phyloP scores from a whole-genome alignment of 257 asterid genomes.

The Nicotiana tomentosiformis region DNA sequence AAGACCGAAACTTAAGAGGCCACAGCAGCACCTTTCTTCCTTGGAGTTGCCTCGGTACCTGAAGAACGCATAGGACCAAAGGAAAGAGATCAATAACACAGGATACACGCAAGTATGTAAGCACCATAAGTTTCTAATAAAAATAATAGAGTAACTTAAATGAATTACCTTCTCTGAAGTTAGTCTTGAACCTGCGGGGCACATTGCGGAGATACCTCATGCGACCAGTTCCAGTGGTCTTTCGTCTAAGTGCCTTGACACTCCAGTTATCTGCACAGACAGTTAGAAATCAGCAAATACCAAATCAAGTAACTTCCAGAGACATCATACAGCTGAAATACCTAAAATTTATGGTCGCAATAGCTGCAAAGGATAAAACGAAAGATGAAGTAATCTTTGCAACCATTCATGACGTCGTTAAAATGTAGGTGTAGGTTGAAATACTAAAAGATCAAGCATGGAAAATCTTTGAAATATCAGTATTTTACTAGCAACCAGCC shows the following conservation, averaged over 20 bases:
- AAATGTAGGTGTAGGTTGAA: neutral
- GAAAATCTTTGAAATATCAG: neutral
- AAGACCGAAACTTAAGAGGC: neutral
- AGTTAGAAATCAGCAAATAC: neutral
- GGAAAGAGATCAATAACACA: neutral
- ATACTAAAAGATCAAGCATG: neutral
- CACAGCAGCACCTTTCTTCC: neutral
- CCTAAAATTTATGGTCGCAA: neutral
- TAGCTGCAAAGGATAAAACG: neutral
- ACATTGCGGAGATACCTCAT: constrained; percentile 19
- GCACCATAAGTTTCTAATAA: neutral
- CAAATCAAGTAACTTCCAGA: neutral
- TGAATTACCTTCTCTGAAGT: constrained; percentile 16
- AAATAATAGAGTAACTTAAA: neutral
- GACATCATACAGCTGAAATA: neutral
- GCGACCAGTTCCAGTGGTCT: constrained; percentile 20
- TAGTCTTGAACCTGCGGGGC: constrained; percentile 17
- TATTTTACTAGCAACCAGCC: neutral
- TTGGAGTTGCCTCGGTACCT: neutral
- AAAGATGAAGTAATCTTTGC: neutral
- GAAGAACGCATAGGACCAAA: neutral
- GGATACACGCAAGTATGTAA: neutral
- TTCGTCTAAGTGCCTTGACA: constrained; percentile 27
- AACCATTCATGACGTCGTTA: neutral
- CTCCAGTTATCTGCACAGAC: neutral